Evolutionary conservation across 306 rosid genomes (phyloP), one percentile per base, ranked within the genome.

Genomic region (Malus asiatica): DNA sequence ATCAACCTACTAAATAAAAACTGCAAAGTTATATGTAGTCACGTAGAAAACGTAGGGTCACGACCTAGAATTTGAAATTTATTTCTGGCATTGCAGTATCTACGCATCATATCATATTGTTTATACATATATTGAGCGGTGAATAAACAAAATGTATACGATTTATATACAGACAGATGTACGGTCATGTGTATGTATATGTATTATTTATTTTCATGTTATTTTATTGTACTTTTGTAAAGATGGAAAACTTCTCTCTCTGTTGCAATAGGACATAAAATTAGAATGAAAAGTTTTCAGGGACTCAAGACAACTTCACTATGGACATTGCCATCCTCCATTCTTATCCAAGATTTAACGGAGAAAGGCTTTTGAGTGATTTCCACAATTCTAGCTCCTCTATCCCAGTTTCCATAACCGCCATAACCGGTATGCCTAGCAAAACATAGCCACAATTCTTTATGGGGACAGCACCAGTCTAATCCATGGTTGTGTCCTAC

Each of bases 401-500:
- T 86, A 35, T 89, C 74, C 97, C 96, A 92, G 80, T 76, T 59
- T 51, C 97, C 96, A 72, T 90, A 90, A 65, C 96, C 97, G 53
- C 96, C 97, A 48, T 88, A 92, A 18, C 97, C 97, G 20, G 96
- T 92, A 69, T 88, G 97, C 72, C 96, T 83, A 13, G 92, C 97
- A 74, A 87, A 92, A 79, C 97, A 92, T 52, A 92, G 83, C 93
- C 93, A 92, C 18, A 90, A 85, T 30, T 81, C 79, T 68, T 81
- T 35, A 77, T 80, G 76, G 51, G 93, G 97, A 78, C 97, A 92
- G 78, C 97, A 92, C 96, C 96, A 92, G 40, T 92, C 97, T 78
- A 92, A 85, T 53, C 97, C 97, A 76, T 92, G 97, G 87, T 92
- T 88, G 83, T 92, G 97, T 74, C 96, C 97, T 38, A 88, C 97